Evolutionary conservation across 345 rosid genomes (phyloP).

Genomic region (Syzygium aqueum): DNA sequence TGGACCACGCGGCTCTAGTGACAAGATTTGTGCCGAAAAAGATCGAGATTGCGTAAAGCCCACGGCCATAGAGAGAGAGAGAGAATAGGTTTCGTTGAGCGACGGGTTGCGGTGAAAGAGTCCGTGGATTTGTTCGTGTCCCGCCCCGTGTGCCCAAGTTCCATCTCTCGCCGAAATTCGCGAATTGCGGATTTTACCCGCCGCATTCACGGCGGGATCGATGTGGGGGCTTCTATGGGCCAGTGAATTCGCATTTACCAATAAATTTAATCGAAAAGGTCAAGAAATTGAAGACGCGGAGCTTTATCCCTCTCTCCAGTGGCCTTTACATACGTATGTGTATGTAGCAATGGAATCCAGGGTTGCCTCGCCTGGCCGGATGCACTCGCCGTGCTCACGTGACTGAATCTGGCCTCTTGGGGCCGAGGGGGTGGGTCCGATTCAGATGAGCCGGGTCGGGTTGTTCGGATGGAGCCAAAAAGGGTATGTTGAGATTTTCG

Average conservation of each 20-base stretch:
- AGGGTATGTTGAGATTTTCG: background rate
- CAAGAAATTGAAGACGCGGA: background rate
- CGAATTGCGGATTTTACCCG: too few relatives aligned
- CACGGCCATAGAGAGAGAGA: too few relatives aligned
- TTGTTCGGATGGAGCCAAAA: background rate
- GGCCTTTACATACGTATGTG: background rate
- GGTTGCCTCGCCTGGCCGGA: background rate
- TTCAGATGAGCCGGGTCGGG: background rate
- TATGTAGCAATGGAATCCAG: background rate
- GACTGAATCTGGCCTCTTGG: background rate
- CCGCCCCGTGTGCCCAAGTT: too few relatives aligned
- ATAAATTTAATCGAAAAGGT: background rate
- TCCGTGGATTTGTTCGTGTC: background rate
- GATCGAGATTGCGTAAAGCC: too few relatives aligned
- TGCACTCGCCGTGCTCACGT: background rate
- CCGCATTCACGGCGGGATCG: background rate
- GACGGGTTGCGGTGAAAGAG: background rate
- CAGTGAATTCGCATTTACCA: background rate
- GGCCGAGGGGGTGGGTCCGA: background rate
- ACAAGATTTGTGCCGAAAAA: background rate
- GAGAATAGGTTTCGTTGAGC: too few relatives aligned
- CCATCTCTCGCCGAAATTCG: background rate
- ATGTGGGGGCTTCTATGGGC: background rate
- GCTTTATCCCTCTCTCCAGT: background rate
- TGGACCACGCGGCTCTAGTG: too few relatives aligned